A percentile compares a stretch with the other conserved stretches of the same genome.
Evolutionary conservation across 2,329 filamentous ascomycete species (phyloP).

Genomic region (Pseudocercospora vitis): DNA sequence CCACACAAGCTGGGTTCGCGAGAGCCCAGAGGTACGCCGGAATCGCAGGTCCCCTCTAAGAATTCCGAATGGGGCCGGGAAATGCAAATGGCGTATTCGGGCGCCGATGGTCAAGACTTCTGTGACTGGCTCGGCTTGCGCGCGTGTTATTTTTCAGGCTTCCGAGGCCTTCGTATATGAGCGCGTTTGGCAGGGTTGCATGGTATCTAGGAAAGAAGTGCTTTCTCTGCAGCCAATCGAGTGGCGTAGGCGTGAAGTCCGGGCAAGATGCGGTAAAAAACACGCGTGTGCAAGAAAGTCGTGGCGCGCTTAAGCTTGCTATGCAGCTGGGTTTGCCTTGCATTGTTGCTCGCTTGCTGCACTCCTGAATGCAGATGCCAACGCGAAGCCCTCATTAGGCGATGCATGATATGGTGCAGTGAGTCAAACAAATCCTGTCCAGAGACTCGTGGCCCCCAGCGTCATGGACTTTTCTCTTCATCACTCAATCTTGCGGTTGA

Average conservation of each 20-base stretch:
- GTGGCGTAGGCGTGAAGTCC: not conserved
- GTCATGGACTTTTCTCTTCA: not conserved
- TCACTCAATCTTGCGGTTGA: not conserved
- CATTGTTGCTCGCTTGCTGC: not conserved
- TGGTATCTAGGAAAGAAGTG: not conserved
- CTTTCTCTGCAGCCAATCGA: not conserved
- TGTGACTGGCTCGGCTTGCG: not conserved
- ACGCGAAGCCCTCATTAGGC: not conserved
- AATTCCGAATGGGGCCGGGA: constrained; percentile 14
- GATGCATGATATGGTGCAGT: not conserved
- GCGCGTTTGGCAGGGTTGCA: constrained; percentile 3
- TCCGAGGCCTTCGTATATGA: not conserved
- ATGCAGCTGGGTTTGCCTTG: not conserved
- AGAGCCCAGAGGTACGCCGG: not conserved
- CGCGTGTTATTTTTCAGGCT: not conserved
- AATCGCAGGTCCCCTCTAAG: constrained; percentile 5
- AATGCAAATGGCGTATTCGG: constrained; percentile 7
- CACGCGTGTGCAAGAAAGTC: not conserved
- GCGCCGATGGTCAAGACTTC: constrained; percentile 5
- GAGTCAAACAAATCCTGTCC: not conserved
- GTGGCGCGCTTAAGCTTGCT: not conserved
- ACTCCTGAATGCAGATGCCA: not conserved
- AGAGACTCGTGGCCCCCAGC: not conserved
- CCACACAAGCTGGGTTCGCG: constrained; percentile 1
- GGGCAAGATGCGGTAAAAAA: not conserved